Evolutionary conservation across 352 stramenopile genomes (phyloP).

Genomic region (Phytophthora citricola): DNA sequence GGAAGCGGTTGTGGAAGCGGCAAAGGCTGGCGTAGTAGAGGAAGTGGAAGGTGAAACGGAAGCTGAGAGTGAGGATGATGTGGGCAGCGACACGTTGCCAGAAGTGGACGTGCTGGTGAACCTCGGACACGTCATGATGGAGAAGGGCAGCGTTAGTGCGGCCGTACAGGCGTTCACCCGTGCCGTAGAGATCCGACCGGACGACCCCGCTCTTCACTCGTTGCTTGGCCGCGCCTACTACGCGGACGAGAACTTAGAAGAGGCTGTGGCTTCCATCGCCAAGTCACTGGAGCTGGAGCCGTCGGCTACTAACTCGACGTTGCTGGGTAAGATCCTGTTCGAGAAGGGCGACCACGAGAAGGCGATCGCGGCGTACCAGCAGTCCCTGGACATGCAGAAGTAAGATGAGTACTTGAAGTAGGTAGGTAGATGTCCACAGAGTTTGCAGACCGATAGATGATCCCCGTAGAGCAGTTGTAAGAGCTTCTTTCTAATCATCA

Average conservation of each 20-base stretch:
- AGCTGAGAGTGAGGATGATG: slow-evolving; percentile 60
- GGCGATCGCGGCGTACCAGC: slow-evolving; percentile 86
- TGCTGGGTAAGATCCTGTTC: slow-evolving; percentile 89
- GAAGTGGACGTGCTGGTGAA: slow-evolving; percentile 87
- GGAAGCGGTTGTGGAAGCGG: slow-evolving; percentile 34
- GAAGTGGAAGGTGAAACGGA: slow-evolving; percentile 28
- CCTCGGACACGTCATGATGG: slow-evolving; percentile 82
- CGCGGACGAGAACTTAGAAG: slow-evolving; percentile 84
- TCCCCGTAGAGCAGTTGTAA: slow-evolving; percentile 22
- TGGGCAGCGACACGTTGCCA: slow-evolving; percentile 71
- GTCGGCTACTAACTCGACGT: slow-evolving; percentile 83
- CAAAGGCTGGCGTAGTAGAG: slow-evolving; percentile 20
- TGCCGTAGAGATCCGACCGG: slow-evolving; percentile 83
- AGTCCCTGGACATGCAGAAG: slow-evolving; percentile 79
- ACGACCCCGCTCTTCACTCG: slow-evolving; percentile 75
- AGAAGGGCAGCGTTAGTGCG: slow-evolving; percentile 78
- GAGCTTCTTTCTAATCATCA: slow-evolving; percentile 14
- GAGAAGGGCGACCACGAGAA: slow-evolving; percentile 90
- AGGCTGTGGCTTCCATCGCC: slow-evolving; percentile 67
- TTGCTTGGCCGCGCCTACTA: slow-evolving; percentile 87
- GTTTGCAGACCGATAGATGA: slow-evolving; percentile 34
- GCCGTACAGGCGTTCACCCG: slow-evolving; percentile 85
- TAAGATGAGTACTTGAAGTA: slow-evolving; percentile 29
- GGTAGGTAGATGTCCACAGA: slow-evolving; percentile 37
- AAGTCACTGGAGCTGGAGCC: slow-evolving; percentile 76